phyloP scores from a whole-genome alignment of 495 filamentous ascomycete genomes.

The Pseudoneurospora amorphoporcata region DNA sequence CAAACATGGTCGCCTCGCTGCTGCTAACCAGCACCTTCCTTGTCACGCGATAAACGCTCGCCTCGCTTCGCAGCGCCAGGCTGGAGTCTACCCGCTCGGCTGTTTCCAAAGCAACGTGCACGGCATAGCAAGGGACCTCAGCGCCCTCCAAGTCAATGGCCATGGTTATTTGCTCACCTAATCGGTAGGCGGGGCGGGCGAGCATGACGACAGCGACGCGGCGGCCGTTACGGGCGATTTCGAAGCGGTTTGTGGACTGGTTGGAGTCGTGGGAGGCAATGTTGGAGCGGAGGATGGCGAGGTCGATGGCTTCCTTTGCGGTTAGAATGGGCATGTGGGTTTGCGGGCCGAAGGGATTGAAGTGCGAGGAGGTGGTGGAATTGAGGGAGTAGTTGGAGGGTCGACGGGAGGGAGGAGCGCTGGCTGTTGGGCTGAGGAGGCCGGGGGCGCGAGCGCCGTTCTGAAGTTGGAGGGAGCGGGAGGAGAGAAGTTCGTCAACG shows the following conservation, averaged over 20 bases:
- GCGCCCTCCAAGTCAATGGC: conserved; percentile 71
- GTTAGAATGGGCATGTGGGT: conserved; percentile 27
- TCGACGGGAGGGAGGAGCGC: conserved; percentile 43
- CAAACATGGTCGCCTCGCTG: conserved; percentile 72
- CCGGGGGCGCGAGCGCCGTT: conserved; percentile 34
- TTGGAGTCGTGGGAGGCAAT: conserved; percentile 40
- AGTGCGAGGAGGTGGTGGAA: conserved; percentile 19
- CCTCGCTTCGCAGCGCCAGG: conserved; percentile 72
- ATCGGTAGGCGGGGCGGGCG: conserved; percentile 78
- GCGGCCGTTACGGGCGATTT: conserved; percentile 80
- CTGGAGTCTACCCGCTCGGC: conserved; percentile 66
- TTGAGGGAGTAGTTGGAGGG: conserved; percentile 33
- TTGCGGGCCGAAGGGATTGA: conserved; percentile 4
- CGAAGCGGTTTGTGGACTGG: conserved; percentile 75
- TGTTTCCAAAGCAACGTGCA: conserved; percentile 67
- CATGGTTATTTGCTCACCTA: conserved; percentile 76
- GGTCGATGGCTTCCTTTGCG: conserved; percentile 79
- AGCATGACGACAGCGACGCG: conserved; percentile 82
- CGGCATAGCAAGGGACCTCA: conserved; percentile 67
- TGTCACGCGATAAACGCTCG: conserved; percentile 77
- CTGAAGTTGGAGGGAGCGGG: conserved; percentile 36
- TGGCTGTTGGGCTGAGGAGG: conserved; percentile 59
- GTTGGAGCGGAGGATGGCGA: conserved; percentile 77
- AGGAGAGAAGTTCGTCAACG: conserved; percentile 67
- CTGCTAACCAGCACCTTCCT: conserved; percentile 64